Base-by-base conservation (phyloP, 768 basidiomycete species). In the Postia placenta region DNA sequence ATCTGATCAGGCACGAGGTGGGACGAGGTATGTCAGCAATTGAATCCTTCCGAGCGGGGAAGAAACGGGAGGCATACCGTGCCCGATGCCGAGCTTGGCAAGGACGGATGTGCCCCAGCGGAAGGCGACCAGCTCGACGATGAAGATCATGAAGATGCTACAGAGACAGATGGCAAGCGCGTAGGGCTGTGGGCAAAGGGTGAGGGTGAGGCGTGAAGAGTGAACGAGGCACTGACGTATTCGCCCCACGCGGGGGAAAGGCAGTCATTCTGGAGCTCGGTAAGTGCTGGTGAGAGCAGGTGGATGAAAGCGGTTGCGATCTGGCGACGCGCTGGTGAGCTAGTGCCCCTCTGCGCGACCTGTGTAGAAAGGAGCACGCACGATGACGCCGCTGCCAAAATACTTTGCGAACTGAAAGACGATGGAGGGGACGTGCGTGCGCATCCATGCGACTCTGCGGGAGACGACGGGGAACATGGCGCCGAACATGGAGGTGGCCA, bases 241-340 rank as follows among this genome's bases (percentile, higher is more conserved):
- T 70, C 66, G 0, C 60, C 62, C 94, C 95, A 98, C 27, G 66
- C 78, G 2, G 75, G 67, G 0, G 74, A 58, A 20, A 97, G 72
- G 64, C 94, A 97, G 7, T 74, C 69, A 0, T 82, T 85, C 17
- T 70, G 65, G 3, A 98, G 73, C 30, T 78, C 87, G 11, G 79
- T 79, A 41, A 90, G 68, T 0, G 80, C 94, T 0, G 94, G 86
- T 5, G 77, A 68, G 5, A 95, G 71, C 0, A 95, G 74, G 64
- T 92, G 89, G 28, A 91, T 88, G 63, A 90, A 95, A 2, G 88
- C 85, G 9, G 92, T 95, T 1, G 91, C 91, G 50, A 96, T 85
- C 87, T 90, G 55, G 23, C 42, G 53, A 42, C 24, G 24, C 20
- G 25, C 33, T 44, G 35, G 19, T 53, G 7, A 52, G 25, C 30